A percentile compares a stretch with the other conserved stretches of the same genome.
Evolutionary conservation across 192 early-diverging fungal genomes (phyloP).

Genomic region (Podila verticillata): DNA sequence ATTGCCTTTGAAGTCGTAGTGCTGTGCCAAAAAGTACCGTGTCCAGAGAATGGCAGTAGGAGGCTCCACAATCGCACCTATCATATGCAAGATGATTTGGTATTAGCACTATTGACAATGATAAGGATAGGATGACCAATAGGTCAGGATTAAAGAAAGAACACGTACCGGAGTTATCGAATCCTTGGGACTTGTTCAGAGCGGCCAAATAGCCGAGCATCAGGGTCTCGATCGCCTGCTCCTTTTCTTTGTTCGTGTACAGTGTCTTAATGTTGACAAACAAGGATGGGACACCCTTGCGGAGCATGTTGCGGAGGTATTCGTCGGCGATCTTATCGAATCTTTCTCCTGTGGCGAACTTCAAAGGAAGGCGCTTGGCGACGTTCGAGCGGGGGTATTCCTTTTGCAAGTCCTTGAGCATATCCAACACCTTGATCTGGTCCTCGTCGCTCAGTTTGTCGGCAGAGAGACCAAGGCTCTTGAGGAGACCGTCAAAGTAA

Average conservation of each 20-base stretch:
- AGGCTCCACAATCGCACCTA: conserved; percentile 71
- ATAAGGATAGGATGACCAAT: not conserved
- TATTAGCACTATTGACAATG: not conserved
- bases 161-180: conserved; percentile 48
- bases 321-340: conserved; percentile 71
- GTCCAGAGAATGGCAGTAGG: conserved; percentile 90
- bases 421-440: conserved; percentile 29
- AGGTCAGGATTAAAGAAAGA: not conserved
- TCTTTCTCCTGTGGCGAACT: conserved; percentile 71
- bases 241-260: conserved; percentile 74
- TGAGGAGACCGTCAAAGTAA: conserved; percentile 77
- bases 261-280: conserved; percentile 86
- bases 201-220: conserved; percentile 69
- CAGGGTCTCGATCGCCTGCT: conserved; percentile 69
- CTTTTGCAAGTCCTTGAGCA: conserved; percentile 57
- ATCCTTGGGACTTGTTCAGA: conserved; percentile 56
- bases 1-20: conserved; percentile 82
- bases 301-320: conserved; percentile 77
- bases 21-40: conserved; percentile 89
- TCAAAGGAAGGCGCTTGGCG: conserved; percentile 80
- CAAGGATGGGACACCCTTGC: conserved; percentile 94
- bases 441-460: conserved; percentile 35
- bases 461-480: conserved; percentile 59
- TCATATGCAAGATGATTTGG: not conserved
- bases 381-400: conserved; percentile 88